A percentile compares a stretch with the other conserved stretches of the same genome.
These are phyloP conservation scores for Penicillium sp. DNA, from an alignment of 2,329 filamentous ascomycete genomes.

Conservation along the genomic window DNA sequence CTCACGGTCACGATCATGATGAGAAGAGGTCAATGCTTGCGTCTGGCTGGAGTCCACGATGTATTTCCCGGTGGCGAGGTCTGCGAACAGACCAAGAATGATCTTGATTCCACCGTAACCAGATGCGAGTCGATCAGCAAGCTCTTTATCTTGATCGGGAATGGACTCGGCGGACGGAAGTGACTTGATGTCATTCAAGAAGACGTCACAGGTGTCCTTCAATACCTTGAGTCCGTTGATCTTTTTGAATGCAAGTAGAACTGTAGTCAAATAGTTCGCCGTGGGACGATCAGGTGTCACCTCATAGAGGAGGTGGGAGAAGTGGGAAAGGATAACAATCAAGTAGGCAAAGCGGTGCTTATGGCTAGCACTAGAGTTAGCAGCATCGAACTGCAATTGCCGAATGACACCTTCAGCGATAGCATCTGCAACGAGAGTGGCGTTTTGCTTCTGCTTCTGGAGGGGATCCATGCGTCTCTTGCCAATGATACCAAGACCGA, in stretches of 20 bases:
- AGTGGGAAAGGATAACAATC: slow-evolving; percentile 75
- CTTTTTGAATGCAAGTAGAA: slow-evolving; percentile 85
- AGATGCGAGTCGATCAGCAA: slow-evolving; percentile 49
- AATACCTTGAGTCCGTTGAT: slow-evolving; percentile 73
- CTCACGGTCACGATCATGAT: slow-evolving; percentile 58
- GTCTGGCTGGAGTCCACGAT: slow-evolving; percentile 75
- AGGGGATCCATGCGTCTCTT: slow-evolving; percentile 71
- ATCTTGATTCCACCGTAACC: slow-evolving; percentile 71
- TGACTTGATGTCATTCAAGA: slow-evolving; percentile 60
- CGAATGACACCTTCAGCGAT: slow-evolving; percentile 71
- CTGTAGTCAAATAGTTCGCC: slow-evolving; percentile 63
- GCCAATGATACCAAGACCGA: slow-evolving; percentile 79
- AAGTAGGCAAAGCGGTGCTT: slow-evolving; percentile 75
- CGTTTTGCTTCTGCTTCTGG: slow-evolving; percentile 64
- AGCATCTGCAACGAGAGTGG: slow-evolving; percentile 63
- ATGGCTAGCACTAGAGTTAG: slow-evolving; percentile 51
- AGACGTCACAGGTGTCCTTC: slow-evolving; percentile 70
- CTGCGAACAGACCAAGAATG: slow-evolving; percentile 78
- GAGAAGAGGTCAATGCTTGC: slow-evolving; percentile 51
- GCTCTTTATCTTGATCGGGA: slow-evolving; percentile 39
- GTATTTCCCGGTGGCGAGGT: slow-evolving; percentile 75
- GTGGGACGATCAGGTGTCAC: slow-evolving; percentile 52
- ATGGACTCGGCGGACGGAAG: slow-evolving; percentile 49
- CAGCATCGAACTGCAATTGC: slow-evolving; percentile 60
- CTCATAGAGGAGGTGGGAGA: slow-evolving; percentile 79